Evolutionary conservation across 768 basidiomycete genomes (phyloP).

Genomic region (Trametes cinnabarina): DNA sequence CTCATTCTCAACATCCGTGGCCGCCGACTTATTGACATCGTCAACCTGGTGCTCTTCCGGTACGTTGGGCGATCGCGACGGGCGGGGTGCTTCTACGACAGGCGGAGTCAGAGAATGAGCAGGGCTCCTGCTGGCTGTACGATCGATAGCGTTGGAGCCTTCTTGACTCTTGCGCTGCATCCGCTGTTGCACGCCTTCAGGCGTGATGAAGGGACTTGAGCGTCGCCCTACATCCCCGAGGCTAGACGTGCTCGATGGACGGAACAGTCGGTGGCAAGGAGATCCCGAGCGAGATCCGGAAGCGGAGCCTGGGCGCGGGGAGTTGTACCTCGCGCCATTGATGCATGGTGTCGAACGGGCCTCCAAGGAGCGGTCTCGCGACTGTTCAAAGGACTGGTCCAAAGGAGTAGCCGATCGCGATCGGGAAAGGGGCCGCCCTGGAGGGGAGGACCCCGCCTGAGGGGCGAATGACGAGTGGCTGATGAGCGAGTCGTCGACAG

Average conservation of each 20-base stretch:
- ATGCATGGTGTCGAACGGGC: slow-evolving; percentile 16
- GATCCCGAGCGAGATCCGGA: slow-evolving; percentile 15
- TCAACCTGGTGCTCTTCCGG: not conserved
- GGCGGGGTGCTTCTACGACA: not conserved
- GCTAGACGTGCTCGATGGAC: slow-evolving; percentile 22
- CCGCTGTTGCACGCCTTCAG: slow-evolving; percentile 52
- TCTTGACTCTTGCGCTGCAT: slow-evolving; percentile 45
- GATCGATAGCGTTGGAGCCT: slow-evolving; percentile 33
- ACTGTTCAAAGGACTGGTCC: slow-evolving; percentile 12
- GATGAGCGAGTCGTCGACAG: slow-evolving; percentile 5
- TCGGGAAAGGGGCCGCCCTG: not conserved
- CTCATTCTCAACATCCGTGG: not conserved
- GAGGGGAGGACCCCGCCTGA: slow-evolving; percentile 6
- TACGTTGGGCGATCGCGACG: not conserved
- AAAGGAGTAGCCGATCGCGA: not conserved
- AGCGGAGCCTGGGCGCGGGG: slow-evolving; percentile 16
- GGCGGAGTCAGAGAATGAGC: not conserved
- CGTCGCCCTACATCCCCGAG: slow-evolving; percentile 25
- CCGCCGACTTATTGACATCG: not conserved
- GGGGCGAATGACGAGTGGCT: slow-evolving; percentile 8
- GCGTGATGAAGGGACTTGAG: slow-evolving; percentile 46
- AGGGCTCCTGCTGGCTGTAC: not conserved
- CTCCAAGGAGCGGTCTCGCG: slow-evolving; percentile 12
- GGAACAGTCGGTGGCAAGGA: slow-evolving; percentile 17
- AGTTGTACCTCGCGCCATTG: slow-evolving; percentile 14